These are phyloP conservation scores for Cladosporium phlei DNA, from an alignment of 2,329 filamentous ascomycete species.

Conservation along the genomic window DNA sequence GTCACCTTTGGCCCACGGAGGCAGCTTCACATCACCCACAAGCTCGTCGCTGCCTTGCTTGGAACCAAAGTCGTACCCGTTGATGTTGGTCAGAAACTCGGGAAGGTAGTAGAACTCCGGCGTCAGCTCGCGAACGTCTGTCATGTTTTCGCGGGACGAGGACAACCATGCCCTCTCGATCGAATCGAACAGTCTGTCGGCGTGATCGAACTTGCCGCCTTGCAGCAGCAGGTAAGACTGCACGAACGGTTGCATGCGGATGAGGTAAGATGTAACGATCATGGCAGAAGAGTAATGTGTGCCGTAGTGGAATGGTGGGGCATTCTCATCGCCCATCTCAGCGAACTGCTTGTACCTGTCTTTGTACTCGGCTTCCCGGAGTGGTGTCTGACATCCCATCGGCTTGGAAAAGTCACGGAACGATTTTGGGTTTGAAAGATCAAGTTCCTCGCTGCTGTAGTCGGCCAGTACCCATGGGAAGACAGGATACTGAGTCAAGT, in stretches of 20 bases:
- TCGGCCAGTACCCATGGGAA: conserved; percentile 97
- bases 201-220: conserved; percentile 93
- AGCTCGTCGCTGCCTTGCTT: conserved; percentile 73
- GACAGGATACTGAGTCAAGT: conserved; percentile 94
- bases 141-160: conserved; percentile 82
- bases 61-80: conserved; percentile 87
- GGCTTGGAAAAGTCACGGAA: conserved; percentile 92
- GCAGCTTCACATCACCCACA: conserved; percentile 83
- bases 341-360: conserved; percentile 82
- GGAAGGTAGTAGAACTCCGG: conserved; percentile 97
- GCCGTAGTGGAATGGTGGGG: conserved; percentile 88
- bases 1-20: conserved; percentile 94
- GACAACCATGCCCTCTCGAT: conserved; percentile 88
- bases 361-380: conserved; percentile 71
- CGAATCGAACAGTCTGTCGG: conserved; percentile 91
- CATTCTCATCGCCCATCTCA: conserved; percentile 75
- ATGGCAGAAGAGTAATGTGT: conserved; percentile 99
- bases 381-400: conserved; percentile 83
- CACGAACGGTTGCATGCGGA: conserved; percentile 90
- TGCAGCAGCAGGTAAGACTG: conserved; percentile 92
- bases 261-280: conserved; percentile 95
- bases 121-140: conserved; percentile 88
- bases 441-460: conserved; percentile 88
- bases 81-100: conserved; percentile 90
- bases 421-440: conserved; percentile 74